These are phyloP conservation scores for Coemansia sp. DNA, from an alignment of 192 early-diverging fungal genomes.

Conservation along the genomic window DNA sequence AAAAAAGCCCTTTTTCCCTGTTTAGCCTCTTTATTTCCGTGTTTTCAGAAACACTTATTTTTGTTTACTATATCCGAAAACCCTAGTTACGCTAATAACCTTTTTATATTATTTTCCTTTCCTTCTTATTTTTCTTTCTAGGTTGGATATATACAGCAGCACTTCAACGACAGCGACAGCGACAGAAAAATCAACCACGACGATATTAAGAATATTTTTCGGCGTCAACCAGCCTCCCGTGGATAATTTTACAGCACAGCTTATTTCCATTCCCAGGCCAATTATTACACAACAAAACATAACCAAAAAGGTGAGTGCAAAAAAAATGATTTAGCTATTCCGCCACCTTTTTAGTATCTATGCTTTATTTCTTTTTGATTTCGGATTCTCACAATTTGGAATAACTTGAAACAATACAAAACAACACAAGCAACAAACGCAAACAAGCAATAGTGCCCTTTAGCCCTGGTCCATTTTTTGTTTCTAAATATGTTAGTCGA, in stretches of 20 bases:
- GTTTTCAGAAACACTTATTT: background rate
- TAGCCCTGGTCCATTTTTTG: background rate
- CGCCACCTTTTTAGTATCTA: conserved; percentile 8
- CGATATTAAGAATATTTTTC: background rate
- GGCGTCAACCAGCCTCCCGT: background rate
- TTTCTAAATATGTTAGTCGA: no score
- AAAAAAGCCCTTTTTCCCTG: background rate
- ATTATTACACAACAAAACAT: background rate
- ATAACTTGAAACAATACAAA: background rate
- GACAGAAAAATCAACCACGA: no score
- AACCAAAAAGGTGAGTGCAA: conserved; percentile 4
- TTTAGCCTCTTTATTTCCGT: background rate
- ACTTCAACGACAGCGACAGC: background rate
- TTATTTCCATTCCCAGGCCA: background rate
- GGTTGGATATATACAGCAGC: background rate
- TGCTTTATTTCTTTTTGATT: background rate
- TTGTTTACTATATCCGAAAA: conserved; percentile 1
- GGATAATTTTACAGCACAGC: background rate
- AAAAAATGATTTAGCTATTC: conserved; percentile 1
- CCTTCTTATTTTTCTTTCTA: background rate
- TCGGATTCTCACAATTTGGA: conserved; percentile 3
- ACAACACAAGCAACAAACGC: background rate
- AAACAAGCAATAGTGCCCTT: background rate
- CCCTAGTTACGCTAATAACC: conserved; percentile 5
- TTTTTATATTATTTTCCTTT: no score